These are phyloP conservation scores for Epichloe amarillans DNA, from an alignment of 2,329 filamentous ascomycete species.

Conservation along the genomic window DNA sequence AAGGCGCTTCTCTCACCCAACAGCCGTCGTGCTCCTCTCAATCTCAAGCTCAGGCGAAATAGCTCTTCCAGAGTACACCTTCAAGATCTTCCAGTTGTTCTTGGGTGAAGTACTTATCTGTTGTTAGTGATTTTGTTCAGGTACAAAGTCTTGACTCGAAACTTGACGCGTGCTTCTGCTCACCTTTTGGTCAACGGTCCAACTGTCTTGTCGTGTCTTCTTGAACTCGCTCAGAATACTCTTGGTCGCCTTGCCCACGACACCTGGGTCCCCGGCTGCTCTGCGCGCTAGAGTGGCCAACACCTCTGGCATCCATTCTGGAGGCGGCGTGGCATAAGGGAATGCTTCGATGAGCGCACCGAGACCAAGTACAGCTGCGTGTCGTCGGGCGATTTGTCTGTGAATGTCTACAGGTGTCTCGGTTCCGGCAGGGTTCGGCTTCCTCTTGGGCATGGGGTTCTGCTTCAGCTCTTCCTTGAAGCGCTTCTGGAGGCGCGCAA, in stretches of 20 bases:
- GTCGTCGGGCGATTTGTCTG: slow-evolving; percentile 65
- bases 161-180: slow-evolving; percentile 16
- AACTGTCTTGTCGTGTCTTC: slow-evolving; percentile 97
- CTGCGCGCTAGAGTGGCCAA: slow-evolving; percentile 72
- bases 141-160: not conserved
- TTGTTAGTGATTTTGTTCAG: slow-evolving; percentile 14
- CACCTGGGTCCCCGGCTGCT: slow-evolving; percentile 77
- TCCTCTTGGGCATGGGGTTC: slow-evolving; percentile 75
- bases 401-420: slow-evolving; percentile 59
- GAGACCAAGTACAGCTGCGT: slow-evolving; percentile 83
- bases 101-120: slow-evolving; percentile 58
- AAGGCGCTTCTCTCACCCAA: not conserved
- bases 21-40: not conserved
- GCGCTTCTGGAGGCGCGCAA: slow-evolving; percentile 59
- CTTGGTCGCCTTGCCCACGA: slow-evolving; percentile 94
- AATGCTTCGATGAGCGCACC: slow-evolving; percentile 90
- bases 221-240: slow-evolving; percentile 92
- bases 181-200: slow-evolving; percentile 96
- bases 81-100: slow-evolving; percentile 93
- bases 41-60: slow-evolving; percentile 58
- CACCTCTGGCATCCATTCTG: slow-evolving; percentile 85
- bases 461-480: slow-evolving; percentile 67
- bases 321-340: slow-evolving; percentile 87
- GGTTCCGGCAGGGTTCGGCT: slow-evolving; percentile 44
- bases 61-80: slow-evolving; percentile 98